Evolutionary conservation across 1,284 basidiomycete genomes (phyloP).

Genomic region (Cutaneotrichosporon dermatis): DNA sequence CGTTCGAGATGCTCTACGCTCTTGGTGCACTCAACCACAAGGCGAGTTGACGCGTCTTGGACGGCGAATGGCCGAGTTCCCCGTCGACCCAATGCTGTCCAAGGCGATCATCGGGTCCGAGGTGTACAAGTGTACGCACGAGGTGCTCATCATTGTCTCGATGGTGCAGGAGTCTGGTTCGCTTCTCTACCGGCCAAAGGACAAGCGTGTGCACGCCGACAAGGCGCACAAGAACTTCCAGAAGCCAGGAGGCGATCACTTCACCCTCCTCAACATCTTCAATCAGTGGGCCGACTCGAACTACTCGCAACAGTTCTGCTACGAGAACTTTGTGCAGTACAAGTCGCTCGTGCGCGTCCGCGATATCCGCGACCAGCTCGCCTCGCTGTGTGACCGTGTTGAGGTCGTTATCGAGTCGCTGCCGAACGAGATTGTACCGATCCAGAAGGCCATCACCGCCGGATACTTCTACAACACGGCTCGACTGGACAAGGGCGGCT

Average conservation of each 20-base stretch:
- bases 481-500: slow-evolving; percentile 80
- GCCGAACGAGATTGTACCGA: slow-evolving; percentile 84
- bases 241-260: slow-evolving; percentile 93
- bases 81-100: slow-evolving; percentile 95
- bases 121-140: slow-evolving; percentile 90
- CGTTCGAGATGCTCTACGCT: slow-evolving; percentile 89
- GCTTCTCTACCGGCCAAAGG: slow-evolving; percentile 94
- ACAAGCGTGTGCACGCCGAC: slow-evolving; percentile 92
- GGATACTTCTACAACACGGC: slow-evolving; percentile 97
- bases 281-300: slow-evolving; percentile 98
- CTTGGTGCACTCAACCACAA: slow-evolving; percentile 93
- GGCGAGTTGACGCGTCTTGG: slow-evolving; percentile 93
- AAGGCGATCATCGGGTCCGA: slow-evolving; percentile 96
- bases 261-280: slow-evolving; percentile 94
- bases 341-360: slow-evolving; percentile 90
- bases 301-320: slow-evolving; percentile 87
- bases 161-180: slow-evolving; percentile 96
- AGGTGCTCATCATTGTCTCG: slow-evolving; percentile 93
- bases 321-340: slow-evolving; percentile 96
- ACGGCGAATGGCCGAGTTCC: slow-evolving; percentile 96
- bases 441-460: slow-evolving; percentile 90
- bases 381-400: slow-evolving; percentile 90
- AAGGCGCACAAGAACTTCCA: slow-evolving; percentile 96
- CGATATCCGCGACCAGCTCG: slow-evolving; percentile 92
- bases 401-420: slow-evolving; percentile 85